These are phyloP conservation scores for Globisporangium radiosum DNA, from an alignment of 352 stramenopile species.

Conservation along the genomic window DNA sequence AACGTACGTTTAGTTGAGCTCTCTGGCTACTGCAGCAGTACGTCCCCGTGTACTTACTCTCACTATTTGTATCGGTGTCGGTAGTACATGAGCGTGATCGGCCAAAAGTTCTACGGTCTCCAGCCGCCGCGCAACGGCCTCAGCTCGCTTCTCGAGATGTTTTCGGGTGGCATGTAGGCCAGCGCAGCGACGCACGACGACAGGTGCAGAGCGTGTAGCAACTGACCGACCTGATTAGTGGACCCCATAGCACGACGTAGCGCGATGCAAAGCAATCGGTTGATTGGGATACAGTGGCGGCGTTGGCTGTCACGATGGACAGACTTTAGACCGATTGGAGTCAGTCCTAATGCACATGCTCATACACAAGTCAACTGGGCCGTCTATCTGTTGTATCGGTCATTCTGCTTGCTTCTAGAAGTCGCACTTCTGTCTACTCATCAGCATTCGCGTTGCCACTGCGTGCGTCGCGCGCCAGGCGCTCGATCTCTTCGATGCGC, in stretches of 20 bases:
- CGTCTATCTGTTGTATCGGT: too few species aligned
- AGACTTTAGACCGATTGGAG: too few species aligned
- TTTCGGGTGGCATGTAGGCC: slow-evolving; percentile 65
- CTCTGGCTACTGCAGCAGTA: background rate
- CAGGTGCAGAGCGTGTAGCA: too few species aligned
- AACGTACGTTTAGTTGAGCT: slow-evolving; percentile 42
- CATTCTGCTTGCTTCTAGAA: too few species aligned
- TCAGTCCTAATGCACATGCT: too few species aligned
- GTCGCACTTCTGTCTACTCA: background rate
- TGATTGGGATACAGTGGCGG: too few species aligned
- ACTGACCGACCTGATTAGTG: too few species aligned
- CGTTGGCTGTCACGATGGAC: too few species aligned
- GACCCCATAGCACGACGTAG: too few species aligned
- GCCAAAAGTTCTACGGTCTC: slow-evolving; percentile 82
- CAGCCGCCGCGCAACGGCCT: slow-evolving; percentile 71
- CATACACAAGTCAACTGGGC: too few species aligned
- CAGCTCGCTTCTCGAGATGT: slow-evolving; percentile 82
- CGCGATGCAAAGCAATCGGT: too few species aligned
- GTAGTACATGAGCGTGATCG: slow-evolving; percentile 81
- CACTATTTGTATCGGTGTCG: background rate
- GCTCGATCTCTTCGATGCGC: slow-evolving; percentile 83
- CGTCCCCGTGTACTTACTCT: background rate
- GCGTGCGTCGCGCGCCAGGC: slow-evolving; percentile 39
- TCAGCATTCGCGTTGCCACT: background rate
- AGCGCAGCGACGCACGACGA: too few species aligned